These are phyloP conservation scores for Tolypocladium capitatum DNA, from an alignment of 2,329 filamentous ascomycete genomes.

Conservation along the genomic window DNA sequence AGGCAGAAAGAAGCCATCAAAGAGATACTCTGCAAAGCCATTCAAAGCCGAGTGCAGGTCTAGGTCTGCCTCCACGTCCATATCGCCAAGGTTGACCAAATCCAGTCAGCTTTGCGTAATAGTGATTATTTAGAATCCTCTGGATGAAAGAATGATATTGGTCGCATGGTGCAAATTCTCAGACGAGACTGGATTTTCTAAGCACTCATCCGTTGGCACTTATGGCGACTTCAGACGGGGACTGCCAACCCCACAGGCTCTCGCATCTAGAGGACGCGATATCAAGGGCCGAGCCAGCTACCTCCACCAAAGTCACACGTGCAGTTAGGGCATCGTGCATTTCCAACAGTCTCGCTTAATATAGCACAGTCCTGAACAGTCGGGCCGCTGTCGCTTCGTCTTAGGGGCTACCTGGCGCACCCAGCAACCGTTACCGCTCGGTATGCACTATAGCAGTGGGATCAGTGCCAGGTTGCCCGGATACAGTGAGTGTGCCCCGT, in stretches of 20 bases:
- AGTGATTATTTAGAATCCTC: too few species aligned
- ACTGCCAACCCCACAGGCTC: neutral
- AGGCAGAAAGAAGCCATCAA: too few species aligned
- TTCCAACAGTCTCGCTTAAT: neutral
- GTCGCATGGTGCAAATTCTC: too few species aligned
- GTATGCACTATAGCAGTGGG: neutral
- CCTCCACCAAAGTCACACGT: neutral
- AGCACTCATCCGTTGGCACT: neutral
- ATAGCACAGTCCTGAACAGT: neutral
- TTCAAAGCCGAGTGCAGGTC: too few species aligned
- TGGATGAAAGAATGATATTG: too few species aligned
- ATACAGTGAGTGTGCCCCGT: too few species aligned
- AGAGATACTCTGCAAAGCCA: too few species aligned
- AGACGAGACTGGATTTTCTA: neutral
- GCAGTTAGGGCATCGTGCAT: neutral
- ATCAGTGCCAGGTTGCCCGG: too few species aligned
- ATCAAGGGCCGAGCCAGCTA: neutral
- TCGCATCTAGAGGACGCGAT: neutral
- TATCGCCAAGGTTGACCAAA: too few species aligned
- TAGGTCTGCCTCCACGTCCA: too few species aligned
- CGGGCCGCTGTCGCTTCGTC: neutral
- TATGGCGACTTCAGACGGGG: neutral
- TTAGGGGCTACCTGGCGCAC: too few species aligned
- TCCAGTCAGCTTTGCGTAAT: too few species aligned
- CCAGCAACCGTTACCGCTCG: neutral